Evolutionary conservation across 2,329 filamentous ascomycete species (phyloP).

Genomic region (Macrophomina tecta): DNA sequence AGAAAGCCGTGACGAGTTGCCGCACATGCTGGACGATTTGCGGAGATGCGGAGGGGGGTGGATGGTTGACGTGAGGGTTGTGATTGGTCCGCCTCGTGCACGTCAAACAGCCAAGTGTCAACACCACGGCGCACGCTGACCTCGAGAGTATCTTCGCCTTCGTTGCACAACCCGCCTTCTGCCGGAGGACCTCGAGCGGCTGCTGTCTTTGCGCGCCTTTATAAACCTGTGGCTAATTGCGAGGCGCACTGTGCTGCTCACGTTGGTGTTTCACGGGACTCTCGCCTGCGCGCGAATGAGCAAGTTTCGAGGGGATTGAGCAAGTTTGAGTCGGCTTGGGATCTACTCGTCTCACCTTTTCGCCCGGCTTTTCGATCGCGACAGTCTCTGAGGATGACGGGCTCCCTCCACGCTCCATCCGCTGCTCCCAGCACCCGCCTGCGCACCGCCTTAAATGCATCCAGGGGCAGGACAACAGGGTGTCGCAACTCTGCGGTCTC

Average conservation of each 20-base stretch:
- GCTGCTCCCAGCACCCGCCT: conserved; percentile 4
- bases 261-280: conserved; percentile 8
- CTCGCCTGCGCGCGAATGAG: conserved; percentile 17
- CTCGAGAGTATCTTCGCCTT: not conserved
- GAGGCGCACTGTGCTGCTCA: not conserved
- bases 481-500: conserved; percentile 19
- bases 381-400: not conserved
- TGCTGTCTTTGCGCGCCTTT: not conserved
- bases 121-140: conserved; percentile 3
- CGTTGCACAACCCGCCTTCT: not conserved
- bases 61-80: not conserved
- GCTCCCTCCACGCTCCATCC: not conserved
- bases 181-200: not conserved
- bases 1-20: conserved; percentile 17
- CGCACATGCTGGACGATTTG: conserved; percentile 19
- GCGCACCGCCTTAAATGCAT: conserved; percentile 12
- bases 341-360: not conserved
- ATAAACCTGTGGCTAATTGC: conserved; percentile 2
- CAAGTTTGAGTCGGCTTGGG: conserved; percentile 27
- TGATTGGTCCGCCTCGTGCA: conserved; percentile 5
- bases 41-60: not conserved
- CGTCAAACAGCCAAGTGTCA: conserved; percentile 23
- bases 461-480: conserved; percentile 20
- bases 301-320: conserved; percentile 27
- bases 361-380: not conserved